A percentile compares a stretch with the other conserved stretches of the same genome.
phyloP scores from a whole-genome alignment of 2,329 filamentous ascomycete genomes.

The Dothistroma septosporum region DNA sequence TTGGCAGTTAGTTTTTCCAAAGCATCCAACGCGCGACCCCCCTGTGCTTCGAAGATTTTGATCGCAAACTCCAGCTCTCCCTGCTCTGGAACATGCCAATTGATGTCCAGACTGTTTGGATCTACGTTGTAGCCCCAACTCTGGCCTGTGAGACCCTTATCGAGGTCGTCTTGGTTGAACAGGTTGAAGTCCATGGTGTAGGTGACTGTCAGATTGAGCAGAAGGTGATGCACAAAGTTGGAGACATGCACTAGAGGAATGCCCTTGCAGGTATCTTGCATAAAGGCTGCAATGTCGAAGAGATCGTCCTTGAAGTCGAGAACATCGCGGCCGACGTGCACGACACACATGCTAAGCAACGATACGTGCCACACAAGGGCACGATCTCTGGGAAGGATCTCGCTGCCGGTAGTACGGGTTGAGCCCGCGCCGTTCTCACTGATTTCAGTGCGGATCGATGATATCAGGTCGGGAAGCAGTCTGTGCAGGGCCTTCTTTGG shows the following conservation, averaged over 20 bases:
- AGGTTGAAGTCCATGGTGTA: conserved; percentile 87
- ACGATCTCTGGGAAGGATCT: conserved; percentile 87
- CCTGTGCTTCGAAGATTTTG: conserved; percentile 81
- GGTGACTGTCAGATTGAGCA: conserved; percentile 89
- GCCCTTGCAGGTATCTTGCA: conserved; percentile 93
- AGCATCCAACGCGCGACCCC: conserved; percentile 68
- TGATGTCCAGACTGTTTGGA: conserved; percentile 72
- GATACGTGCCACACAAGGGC: conserved; percentile 95
- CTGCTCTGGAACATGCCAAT: conserved; percentile 81
- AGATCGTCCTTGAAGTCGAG: conserved; percentile 84
- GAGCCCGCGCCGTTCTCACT: conserved; percentile 95
- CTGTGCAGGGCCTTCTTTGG: conserved; percentile 88
- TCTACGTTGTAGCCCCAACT: conserved; percentile 82
- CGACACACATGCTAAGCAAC: conserved; percentile 96
- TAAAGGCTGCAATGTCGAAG: conserved; percentile 86
- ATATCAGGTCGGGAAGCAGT: conserved; percentile 83
- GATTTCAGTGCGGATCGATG: conserved; percentile 92
- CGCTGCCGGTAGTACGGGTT: conserved; percentile 85
- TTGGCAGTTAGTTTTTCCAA: conserved; percentile 76
- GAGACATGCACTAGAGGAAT: conserved; percentile 94
- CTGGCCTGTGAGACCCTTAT: conserved; percentile 65
- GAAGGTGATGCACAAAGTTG: conserved; percentile 93
- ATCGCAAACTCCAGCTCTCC: conserved; percentile 85
- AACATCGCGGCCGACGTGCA: conserved; percentile 88
- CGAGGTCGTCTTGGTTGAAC: conserved; percentile 73